Evolutionary conservation across 169 alveolate genomes (phyloP), one percentile per base, ranked within the genome.

Genomic region (Amoebophrya sp.): DNA sequence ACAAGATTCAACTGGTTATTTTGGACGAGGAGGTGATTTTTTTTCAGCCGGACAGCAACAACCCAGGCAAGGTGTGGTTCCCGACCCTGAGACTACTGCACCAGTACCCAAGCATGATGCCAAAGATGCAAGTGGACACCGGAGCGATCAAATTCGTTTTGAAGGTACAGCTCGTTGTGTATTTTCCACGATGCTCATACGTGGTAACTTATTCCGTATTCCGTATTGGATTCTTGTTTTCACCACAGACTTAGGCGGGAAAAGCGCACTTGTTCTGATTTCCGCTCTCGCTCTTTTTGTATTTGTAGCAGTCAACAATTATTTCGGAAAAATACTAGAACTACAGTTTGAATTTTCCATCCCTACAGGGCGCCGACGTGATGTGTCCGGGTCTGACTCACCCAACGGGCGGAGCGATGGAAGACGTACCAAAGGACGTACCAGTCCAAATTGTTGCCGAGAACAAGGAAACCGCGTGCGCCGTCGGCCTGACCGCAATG

Each of bases 41-140:
- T 25, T 66, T 66, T 25, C 83, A 66, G 35, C 35, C 83, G 18
- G 18, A 3, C 83, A 25, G 18, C 83, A 66, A 66, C 32, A 66
- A 25, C 83, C n/a, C n/a, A n/a, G n/a, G n/a, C n/a, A 25, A 25
- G 12, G 10, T 25, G 10, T 66, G 83, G 83, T 66, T 66, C 35
- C 83, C 83, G 10, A 66, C 83, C 1, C 83, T 66, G 83, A 2
- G 83, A 3, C 39, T 66, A 25, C 35, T 66, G 83, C 83, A 66
- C 35, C 1, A 66, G 83, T 66, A 66, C 83, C 83, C 83, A 66
- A 66, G 83, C 83, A 66, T 66, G 83, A 66, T 66, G 83, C 83
- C 83, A n/a, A 66, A 66, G 18, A 7, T 7, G 7, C 83, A 66
- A 25, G 83, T 66, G 83, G 83, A 66, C 83, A 66, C 83, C 32